Conservation (phyloP, 495 filamentous ascomycete genomes). For the Penicillium turbatum region DNA sequence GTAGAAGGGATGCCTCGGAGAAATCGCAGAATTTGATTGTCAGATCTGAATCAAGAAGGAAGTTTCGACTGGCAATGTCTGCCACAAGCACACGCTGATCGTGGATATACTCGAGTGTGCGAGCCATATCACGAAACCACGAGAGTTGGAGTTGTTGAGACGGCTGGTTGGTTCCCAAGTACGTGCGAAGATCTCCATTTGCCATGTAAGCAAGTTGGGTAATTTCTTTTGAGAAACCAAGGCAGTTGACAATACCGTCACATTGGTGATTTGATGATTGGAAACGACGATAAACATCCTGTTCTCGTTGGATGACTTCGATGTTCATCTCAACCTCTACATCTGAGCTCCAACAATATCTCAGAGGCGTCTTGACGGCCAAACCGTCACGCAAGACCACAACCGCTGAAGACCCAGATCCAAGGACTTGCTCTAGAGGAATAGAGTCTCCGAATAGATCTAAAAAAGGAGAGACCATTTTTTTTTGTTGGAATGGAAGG, state of each 20-base stretch:
- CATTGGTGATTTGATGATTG: not conserved
- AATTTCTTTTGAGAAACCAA: conserved; percentile 9
- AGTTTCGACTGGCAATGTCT: conserved; percentile 27
- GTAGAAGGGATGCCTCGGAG: conserved; percentile 15
- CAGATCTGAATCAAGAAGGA: conserved; percentile 23
- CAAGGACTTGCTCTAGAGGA: not conserved
- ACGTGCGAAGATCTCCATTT: conserved; percentile 22
- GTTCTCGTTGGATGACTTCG: conserved; percentile 17
- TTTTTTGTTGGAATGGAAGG: too few relatives aligned
- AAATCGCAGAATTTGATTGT: conserved; percentile 27
- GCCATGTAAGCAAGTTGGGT: conserved; percentile 15
- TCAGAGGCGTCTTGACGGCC: conserved; percentile 17
- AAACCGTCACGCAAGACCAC: not conserved
- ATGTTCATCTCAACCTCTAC: conserved; percentile 17
- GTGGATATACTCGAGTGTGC: conserved; percentile 19
- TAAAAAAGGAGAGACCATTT: too few relatives aligned
- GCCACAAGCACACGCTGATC: conserved; percentile 18
- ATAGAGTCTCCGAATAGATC: too few relatives aligned
- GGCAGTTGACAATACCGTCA: conserved; percentile 15
- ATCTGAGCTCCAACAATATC: conserved; percentile 9
- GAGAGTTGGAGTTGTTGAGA: conserved; percentile 15
- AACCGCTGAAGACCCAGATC: not conserved
- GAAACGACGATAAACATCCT: conserved; percentile 18
- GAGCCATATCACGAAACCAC: conserved; percentile 25
- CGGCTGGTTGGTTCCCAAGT: conserved; percentile 13